Percentiles rank a stretch among this genome's conserved stretches.
These are phyloP conservation scores for Biscogniauxia marginata DNA, from an alignment of 2,329 filamentous ascomycete species.

Conservation along the genomic window DNA sequence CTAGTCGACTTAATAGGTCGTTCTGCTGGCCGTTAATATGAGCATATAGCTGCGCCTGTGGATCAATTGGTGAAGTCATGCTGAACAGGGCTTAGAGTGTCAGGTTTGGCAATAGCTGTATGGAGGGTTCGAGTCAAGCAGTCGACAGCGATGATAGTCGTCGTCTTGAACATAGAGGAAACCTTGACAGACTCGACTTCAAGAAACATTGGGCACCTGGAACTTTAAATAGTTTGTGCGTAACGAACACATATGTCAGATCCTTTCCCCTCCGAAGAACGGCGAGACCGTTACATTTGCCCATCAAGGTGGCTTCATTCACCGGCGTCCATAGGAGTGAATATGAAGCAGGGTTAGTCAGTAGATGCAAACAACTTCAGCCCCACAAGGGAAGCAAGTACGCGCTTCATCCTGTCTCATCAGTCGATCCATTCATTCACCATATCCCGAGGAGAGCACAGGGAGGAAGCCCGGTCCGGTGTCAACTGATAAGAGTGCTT, in stretches of 20 bases:
- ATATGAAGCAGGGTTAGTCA: neutral
- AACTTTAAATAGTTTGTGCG: neutral
- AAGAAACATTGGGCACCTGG: too few species aligned
- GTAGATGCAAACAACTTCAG: constrained; percentile 12
- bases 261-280: neutral
- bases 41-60: constrained; percentile 34
- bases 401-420: constrained; percentile 7
- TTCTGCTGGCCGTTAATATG: constrained; percentile 44
- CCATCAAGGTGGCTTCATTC: neutral
- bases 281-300: neutral
- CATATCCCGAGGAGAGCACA: neutral
- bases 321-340: neutral
- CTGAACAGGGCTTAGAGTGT: neutral
- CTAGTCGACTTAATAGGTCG: constrained; percentile 44
- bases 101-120: neutral
- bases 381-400: constrained; percentile 10
- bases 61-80: constrained; percentile 31
- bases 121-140: neutral
- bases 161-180: neutral
- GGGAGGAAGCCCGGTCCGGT: neutral
- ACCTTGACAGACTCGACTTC: too few species aligned
- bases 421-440: neutral
- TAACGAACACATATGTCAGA: neutral
- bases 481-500: neutral
- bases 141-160: neutral